phyloP scores from a whole-genome alignment of 495 filamentous ascomycete genomes.

The Podospora australis region DNA sequence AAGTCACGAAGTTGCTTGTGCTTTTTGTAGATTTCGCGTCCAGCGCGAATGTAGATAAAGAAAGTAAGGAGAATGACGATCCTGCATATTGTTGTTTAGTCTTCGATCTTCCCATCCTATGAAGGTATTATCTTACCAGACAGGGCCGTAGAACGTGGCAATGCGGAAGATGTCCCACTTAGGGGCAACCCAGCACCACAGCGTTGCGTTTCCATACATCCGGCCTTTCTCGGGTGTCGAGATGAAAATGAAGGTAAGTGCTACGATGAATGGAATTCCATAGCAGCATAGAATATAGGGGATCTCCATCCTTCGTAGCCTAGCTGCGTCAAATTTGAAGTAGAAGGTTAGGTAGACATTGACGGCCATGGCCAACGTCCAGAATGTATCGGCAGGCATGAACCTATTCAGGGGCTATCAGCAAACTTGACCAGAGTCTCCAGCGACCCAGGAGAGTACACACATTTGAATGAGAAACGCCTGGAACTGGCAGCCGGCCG shows the following conservation, averaged over 20 bases:
- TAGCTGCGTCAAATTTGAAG: constrained; percentile 59
- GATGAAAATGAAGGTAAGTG: constrained; percentile 61
- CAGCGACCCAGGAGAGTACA: constrained; percentile 10
- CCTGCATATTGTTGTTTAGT: constrained; percentile 20
- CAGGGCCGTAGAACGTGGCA: constrained; percentile 72
- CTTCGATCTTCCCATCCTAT: neutral
- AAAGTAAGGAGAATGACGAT: constrained; percentile 62
- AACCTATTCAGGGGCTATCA: constrained; percentile 49
- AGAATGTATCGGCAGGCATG: constrained; percentile 69
- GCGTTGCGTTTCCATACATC: constrained; percentile 69
- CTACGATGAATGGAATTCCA: constrained; percentile 65
- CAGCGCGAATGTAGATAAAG: constrained; percentile 67
- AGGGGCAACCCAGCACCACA: constrained; percentile 76
- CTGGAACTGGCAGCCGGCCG: constrained; percentile 65
- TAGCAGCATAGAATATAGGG: constrained; percentile 70
- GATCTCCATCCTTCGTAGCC: constrained; percentile 63
- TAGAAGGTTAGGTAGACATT: constrained; percentile 89
- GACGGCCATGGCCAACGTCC: constrained; percentile 78
- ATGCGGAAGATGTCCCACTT: constrained; percentile 70
- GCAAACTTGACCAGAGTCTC: neutral
- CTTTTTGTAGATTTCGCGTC: constrained; percentile 60
- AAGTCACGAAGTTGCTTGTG: constrained; percentile 42
- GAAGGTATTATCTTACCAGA: constrained; percentile 51
- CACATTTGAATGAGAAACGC: constrained; percentile 68
- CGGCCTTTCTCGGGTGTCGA: constrained; percentile 38